A percentile compares a stretch with the other conserved stretches of the same genome.
phyloP scores from a whole-genome alignment of 179 eudicot species.

The Silene coronaria region DNA sequence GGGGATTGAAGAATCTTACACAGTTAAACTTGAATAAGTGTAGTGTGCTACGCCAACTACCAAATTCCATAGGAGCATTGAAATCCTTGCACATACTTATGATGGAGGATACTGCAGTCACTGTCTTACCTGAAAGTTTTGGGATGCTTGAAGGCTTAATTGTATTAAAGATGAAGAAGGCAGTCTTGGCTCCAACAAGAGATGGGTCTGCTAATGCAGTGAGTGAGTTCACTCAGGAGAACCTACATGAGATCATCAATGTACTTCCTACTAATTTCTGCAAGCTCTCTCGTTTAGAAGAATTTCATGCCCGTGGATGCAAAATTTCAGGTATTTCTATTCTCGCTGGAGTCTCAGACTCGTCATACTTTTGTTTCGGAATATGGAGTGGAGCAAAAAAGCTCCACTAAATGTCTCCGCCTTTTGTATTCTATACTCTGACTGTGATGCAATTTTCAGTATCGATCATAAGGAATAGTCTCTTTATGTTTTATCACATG shows the following conservation, averaged over 20 bases:
- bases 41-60: constrained; percentile 27
- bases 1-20: constrained; percentile 40
- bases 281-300: constrained; percentile 35
- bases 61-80: constrained; percentile 36
- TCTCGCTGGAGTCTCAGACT: not conserved
- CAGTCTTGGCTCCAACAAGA: not conserved
- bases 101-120: constrained; percentile 41
- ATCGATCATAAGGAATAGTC: not conserved
- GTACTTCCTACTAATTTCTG: constrained; percentile 46
- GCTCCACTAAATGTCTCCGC: not conserved
- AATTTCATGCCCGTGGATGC: constrained; percentile 45
- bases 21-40: constrained; percentile 36
- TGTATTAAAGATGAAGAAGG: constrained; percentile 27
- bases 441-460: not conserved
- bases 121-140: constrained; percentile 47
- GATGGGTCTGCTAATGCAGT: not conserved
- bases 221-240: not conserved
- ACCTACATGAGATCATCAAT: not conserved
- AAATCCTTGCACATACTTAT: constrained; percentile 31
- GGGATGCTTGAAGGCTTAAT: constrained; percentile 42
- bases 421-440: not conserved
- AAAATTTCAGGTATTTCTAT: constrained; percentile 28
- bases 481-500: not conserved
- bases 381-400: not conserved
- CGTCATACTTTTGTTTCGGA: not conserved